Evolutionary conservation across 805 yeast genomes (phyloP).

Genomic region (Metschnikowia matae): DNA sequence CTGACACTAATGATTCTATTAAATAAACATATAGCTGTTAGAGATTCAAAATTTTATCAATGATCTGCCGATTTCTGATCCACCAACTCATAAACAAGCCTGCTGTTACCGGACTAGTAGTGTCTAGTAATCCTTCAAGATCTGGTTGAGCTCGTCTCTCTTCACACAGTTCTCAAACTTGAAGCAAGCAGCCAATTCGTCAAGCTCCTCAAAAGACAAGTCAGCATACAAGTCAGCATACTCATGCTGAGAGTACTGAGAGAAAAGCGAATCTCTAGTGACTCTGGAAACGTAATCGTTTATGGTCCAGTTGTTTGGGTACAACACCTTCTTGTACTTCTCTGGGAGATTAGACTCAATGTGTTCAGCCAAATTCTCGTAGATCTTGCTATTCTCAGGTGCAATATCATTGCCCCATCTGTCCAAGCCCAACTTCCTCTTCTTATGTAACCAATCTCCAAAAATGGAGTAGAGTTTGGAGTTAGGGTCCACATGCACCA

Average conservation of each 20-base stretch:
- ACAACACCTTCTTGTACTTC: slow-evolving; percentile 34
- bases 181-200: slow-evolving; percentile 49
- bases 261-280: slow-evolving; percentile 41
- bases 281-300: slow-evolving; percentile 37
- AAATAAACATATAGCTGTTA: no score
- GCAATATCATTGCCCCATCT: slow-evolving; percentile 48
- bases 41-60: no score
- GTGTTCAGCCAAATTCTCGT: slow-evolving; percentile 34
- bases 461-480: slow-evolving; percentile 42
- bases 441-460: slow-evolving; percentile 40
- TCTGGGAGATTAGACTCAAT: slow-evolving; percentile 39
- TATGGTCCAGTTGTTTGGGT: slow-evolving; percentile 40
- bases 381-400: slow-evolving; percentile 35
- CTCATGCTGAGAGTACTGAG: slow-evolving; percentile 42
- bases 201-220: slow-evolving; percentile 43
- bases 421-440: slow-evolving; percentile 44
- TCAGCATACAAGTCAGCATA: slow-evolving; percentile 43
- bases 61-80: no score
- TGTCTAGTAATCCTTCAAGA: slow-evolving; percentile 24
- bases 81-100: no score
- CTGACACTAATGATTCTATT: no score
- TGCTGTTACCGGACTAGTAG: no score
- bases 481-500: slow-evolving; percentile 43
- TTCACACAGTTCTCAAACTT: slow-evolving; percentile 43
- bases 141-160: slow-evolving; percentile 40